These are phyloP conservation scores for Trichophyton schoenleinii DNA, from an alignment of 2,329 filamentous ascomycete genomes.

Conservation along the genomic window DNA sequence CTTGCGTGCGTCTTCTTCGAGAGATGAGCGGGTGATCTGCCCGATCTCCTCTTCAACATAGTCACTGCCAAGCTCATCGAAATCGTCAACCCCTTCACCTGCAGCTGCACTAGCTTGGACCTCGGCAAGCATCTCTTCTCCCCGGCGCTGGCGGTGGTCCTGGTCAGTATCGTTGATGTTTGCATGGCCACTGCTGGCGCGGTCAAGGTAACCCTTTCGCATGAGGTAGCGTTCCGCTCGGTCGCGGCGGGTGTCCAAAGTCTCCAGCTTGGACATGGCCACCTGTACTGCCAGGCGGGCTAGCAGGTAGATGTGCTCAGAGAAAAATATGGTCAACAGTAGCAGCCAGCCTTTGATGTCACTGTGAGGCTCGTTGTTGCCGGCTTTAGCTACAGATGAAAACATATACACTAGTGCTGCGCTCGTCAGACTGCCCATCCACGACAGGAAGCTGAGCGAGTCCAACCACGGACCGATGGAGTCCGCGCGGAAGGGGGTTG, in stretches of 20 bases:
- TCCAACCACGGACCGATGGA: slow-evolving; percentile 90
- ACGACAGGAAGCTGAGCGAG: slow-evolving; percentile 76
- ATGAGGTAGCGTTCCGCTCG: slow-evolving; percentile 67
- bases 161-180: too few species aligned
- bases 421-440: slow-evolving; percentile 81
- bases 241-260: slow-evolving; percentile 66
- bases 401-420: slow-evolving; percentile 86
- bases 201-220: slow-evolving; percentile 62
- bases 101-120: slow-evolving; percentile 19
- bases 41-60: slow-evolving; percentile 22
- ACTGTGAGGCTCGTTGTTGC: slow-evolving; percentile 27
- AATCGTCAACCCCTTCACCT: slow-evolving; percentile 11
- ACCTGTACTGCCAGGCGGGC: slow-evolving; percentile 60
- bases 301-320: slow-evolving; percentile 80
- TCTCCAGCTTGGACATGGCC: slow-evolving; percentile 68
- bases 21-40: slow-evolving; percentile 24
- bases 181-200: neutral
- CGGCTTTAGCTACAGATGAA: slow-evolving; percentile 42
- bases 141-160: neutral
- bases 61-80: slow-evolving; percentile 30
- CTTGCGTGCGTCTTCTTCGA: slow-evolving; percentile 33
- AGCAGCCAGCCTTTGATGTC: slow-evolving; percentile 53
- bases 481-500: slow-evolving; percentile 79
- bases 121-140: slow-evolving; percentile 5
- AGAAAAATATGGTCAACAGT: slow-evolving; percentile 67